Percentiles rank a stretch among this genome's conserved stretches.
Evolutionary conservation across 1,284 basidiomycete genomes (phyloP).

Genomic region (Cryptococcus sp.): DNA sequence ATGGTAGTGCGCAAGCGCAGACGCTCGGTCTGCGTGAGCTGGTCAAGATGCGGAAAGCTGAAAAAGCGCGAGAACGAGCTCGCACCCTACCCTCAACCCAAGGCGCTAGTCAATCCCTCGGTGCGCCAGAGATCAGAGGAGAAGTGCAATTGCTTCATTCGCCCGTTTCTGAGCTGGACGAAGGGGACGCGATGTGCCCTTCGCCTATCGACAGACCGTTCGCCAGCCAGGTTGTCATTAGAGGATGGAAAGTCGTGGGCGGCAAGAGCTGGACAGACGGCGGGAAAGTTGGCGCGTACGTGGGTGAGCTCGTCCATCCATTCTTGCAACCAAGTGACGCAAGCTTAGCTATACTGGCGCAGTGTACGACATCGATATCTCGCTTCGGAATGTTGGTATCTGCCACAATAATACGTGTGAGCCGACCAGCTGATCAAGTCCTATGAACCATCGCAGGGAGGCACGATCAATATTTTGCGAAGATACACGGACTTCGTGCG

Average conservation of each 20-base stretch:
- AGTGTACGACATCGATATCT: conserved; percentile 51
- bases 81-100: too few relatives aligned
- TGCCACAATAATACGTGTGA: too few relatives aligned
- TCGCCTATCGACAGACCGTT: conserved; percentile 16
- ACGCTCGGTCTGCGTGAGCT: conserved; percentile 25
- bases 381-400: conserved; percentile 24
- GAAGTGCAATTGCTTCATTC: too few relatives aligned
- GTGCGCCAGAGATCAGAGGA: too few relatives aligned
- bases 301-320: conserved; percentile 33
- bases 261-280: conserved; percentile 39
- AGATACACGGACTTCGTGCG: conserved; percentile 48
- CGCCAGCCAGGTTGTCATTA: conserved; percentile 38
- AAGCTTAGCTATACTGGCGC: neutral
- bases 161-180: neutral
- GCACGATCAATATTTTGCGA: conserved; percentile 35
- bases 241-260: conserved; percentile 46
- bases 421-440: neutral
- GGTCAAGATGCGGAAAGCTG: conserved; percentile 11
- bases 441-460: conserved; percentile 20
- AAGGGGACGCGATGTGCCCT: neutral
- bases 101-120: too few relatives aligned
- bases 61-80: conserved; percentile 4
- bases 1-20: neutral
- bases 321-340: too few relatives aligned
- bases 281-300: conserved; percentile 46